These are phyloP conservation scores for Hypericum androsaemum DNA, from an alignment of 345 rosid species.

Conservation along the genomic window DNA sequence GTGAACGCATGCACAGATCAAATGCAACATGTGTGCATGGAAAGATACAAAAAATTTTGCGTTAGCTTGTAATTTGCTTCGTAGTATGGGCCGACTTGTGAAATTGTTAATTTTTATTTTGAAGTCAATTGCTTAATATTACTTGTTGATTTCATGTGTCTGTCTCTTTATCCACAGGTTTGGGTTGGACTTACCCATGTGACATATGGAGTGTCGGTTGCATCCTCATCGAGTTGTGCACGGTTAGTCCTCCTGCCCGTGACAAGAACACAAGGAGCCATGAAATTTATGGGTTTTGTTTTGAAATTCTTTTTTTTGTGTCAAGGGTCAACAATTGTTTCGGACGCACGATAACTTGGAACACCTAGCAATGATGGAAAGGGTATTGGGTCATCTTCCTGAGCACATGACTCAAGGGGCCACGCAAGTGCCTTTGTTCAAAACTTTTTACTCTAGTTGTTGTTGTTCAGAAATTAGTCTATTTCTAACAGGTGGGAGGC, in stretches of 20 bases:
- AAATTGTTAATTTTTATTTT: too few relatives aligned
- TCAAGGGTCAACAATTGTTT: slow-evolving; percentile 17
- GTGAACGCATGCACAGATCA: too few relatives aligned
- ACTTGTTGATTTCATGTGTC: background rate
- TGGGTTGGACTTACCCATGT: slow-evolving; percentile 23
- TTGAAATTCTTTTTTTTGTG: slow-evolving; percentile 1
- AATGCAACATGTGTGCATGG: too few relatives aligned
- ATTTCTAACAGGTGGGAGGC: too few relatives aligned
- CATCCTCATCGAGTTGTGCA: slow-evolving; percentile 17
- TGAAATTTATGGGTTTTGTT: slow-evolving; percentile 10
- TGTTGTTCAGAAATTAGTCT: too few relatives aligned
- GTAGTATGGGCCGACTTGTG: too few relatives aligned
- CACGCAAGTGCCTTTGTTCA: slow-evolving; percentile 28
- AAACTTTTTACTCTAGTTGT: too few relatives aligned
- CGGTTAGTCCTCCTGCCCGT: background rate
- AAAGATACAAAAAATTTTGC: too few relatives aligned
- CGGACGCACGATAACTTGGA: slow-evolving; percentile 22
- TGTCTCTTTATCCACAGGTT: slow-evolving; percentile 7
- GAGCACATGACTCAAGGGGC: slow-evolving; percentile 50
- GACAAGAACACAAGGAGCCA: background rate
- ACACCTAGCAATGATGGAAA: slow-evolving; percentile 26
- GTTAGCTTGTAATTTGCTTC: too few relatives aligned
- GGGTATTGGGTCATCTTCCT: slow-evolving; percentile 22
- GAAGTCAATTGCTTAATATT: too few relatives aligned
- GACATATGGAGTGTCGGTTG: slow-evolving; percentile 24